Percentiles rank a stretch among this genome's conserved stretches.
Conservation (phyloP, 495 filamentous ascomycete genomes). For the Coniosporium apollinis region DNA sequence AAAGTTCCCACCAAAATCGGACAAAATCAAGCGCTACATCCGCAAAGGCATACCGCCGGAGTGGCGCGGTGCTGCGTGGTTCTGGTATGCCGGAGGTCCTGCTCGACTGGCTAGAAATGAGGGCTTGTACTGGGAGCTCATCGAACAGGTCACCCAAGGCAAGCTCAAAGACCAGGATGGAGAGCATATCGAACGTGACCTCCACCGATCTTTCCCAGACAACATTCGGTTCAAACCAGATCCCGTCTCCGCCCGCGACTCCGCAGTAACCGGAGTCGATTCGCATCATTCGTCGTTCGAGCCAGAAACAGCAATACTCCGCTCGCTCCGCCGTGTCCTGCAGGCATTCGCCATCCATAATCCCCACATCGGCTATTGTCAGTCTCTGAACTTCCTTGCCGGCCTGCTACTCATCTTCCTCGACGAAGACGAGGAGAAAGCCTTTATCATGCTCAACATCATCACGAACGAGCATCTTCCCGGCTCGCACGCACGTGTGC, state of each 20-base stretch:
- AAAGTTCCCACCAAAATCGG: slow-evolving; percentile 60
- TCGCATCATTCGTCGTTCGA: slow-evolving; percentile 12
- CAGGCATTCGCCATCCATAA: slow-evolving; percentile 81
- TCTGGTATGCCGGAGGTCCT: slow-evolving; percentile 88
- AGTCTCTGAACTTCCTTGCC: slow-evolving; percentile 94
- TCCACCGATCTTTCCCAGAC: slow-evolving; percentile 91
- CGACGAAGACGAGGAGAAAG: slow-evolving; percentile 57
- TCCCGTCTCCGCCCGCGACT: slow-evolving; percentile 7
- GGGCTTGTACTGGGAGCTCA: slow-evolving; percentile 55
- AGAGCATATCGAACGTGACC: slow-evolving; percentile 86
- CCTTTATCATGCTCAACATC: slow-evolving; percentile 89
- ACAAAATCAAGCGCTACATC: slow-evolving; percentile 73
- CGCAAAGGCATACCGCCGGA: slow-evolving; percentile 93
- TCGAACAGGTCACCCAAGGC: slow-evolving; percentile 44
- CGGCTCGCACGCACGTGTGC: slow-evolving; percentile 77
- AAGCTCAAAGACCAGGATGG: slow-evolving; percentile 51
- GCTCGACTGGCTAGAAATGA: slow-evolving; percentile 52
- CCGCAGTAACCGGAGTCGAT: slow-evolving; percentile 5
- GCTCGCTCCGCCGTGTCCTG: slow-evolving; percentile 67
- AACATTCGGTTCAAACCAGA: slow-evolving; percentile 83
- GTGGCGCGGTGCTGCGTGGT: slow-evolving; percentile 88
- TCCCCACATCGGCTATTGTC: slow-evolving; percentile 84
- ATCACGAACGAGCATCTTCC: slow-evolving; percentile 79
- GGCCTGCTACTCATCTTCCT: slow-evolving; percentile 89
- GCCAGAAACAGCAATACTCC: slow-evolving; percentile 60